Base-by-base conservation (phyloP, 2,329 filamentous ascomycete species). In the Knufia petricola region DNA sequence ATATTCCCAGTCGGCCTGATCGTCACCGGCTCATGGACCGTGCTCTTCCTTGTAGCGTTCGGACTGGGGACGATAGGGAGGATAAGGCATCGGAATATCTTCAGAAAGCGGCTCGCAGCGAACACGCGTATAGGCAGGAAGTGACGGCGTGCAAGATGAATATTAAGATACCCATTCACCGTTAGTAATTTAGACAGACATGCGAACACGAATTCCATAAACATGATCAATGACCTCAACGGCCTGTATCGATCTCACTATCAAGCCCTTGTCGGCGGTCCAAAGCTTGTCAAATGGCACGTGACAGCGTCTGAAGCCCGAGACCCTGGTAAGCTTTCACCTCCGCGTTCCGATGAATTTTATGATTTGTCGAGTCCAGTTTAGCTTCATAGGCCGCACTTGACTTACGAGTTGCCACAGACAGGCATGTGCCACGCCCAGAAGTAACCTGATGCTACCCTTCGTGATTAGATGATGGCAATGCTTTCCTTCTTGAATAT, bases 61-160 rank as follows among this genome's bases (percentile, higher is more conserved):
- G 64, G 63, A 9, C 56, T 58, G 15, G 65, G 64, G n/a, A 64
- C 63, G 8, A 43, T 61, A 17, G 59, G 54, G 1, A 56, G 64
- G 26, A 62, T 62, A 46, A 58, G 59, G 46, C 64, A 63, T 48
- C 55, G 65, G 45, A 55, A 61, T 31, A 53, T 55, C 38, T 66
- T 63, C 53, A 57, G 63, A 41, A 58, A 58, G 49, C 53, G 62
- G 43, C 51, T 61, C 3, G 37, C 46, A 51, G 50, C 52, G 49
- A 19, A 51, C 47, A 24, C 50, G 46, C 30, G 53, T 47, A 26
- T 19, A 3, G 32, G 21, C 4, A 47, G 31, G 23, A 15, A 34
- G 20, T 47, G 31, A 46, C 2, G 15, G 30, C n/a, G n/a, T n/a
- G n/a, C n/a, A n/a, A n/a, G n/a, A n/a, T 47, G 20, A 47, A 21